phyloP scores from a whole-genome alignment of 1,139 yeast species.

The Kodamaea sp. region DNA sequence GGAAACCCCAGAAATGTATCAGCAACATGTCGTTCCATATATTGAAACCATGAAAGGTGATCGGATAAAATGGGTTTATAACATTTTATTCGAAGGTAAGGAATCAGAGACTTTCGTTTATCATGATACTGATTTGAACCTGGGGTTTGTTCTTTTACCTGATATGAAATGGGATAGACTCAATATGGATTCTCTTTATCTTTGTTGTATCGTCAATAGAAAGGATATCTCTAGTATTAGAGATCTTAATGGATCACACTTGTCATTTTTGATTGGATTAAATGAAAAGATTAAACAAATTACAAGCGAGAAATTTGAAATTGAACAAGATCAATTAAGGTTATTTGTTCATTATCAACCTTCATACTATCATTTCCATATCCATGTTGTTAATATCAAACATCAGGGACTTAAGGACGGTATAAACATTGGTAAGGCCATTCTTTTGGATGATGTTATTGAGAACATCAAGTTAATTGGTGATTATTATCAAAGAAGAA shows the following conservation, averaged over 20 bases:
- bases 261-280: conserved; percentile 51
- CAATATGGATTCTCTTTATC: conserved; percentile 64
- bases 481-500: conserved; percentile 45
- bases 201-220: conserved; percentile 74
- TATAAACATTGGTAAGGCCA: conserved; percentile 74
- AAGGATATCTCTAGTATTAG: conserved; percentile 71
- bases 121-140: conserved; percentile 52
- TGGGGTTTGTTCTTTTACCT: conserved; percentile 63
- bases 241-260: conserved; percentile 61
- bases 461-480: conserved; percentile 54
- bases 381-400: conserved; percentile 77
- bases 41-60: conserved; percentile 74
- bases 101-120: conserved; percentile 76
- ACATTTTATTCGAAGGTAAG: conserved; percentile 75
- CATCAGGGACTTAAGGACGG: conserved; percentile 76
- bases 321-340: conserved; percentile 51
- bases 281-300: conserved; percentile 42
- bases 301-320: conserved; percentile 42
- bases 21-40: conserved; percentile 63
- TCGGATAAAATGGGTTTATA: conserved; percentile 84
- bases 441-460: conserved; percentile 76
- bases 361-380: conserved; percentile 90
- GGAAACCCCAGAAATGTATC: conserved; percentile 81
- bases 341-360: conserved; percentile 91
- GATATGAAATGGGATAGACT: conserved; percentile 94